Evolutionary conservation across 345 rosid genomes (phyloP).

Genomic region (Carallia brachiata): DNA sequence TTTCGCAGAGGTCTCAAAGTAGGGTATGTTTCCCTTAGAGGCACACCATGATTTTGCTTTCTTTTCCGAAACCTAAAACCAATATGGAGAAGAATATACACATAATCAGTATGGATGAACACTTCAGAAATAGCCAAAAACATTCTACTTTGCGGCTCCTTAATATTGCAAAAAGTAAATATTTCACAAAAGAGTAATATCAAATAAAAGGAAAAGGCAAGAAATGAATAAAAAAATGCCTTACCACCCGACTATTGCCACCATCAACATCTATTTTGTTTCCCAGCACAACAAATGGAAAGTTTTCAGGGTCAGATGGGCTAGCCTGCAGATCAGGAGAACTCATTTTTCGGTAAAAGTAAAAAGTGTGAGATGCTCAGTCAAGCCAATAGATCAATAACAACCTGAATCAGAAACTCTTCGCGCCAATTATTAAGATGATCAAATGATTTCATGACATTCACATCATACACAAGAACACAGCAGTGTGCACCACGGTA

Average conservation of each 20-base stretch:
- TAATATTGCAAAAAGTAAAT: background rate
- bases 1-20: slow-evolving; percentile 89
- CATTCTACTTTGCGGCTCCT: background rate
- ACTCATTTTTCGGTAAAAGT: background rate
- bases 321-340: slow-evolving; percentile 53
- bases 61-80: slow-evolving; percentile 75
- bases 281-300: slow-evolving; percentile 2
- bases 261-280: slow-evolving; percentile 5
- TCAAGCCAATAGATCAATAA: slow-evolving; percentile 1
- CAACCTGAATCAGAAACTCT: slow-evolving; percentile 47
- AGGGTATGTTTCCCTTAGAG: slow-evolving; percentile 84
- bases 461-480: slow-evolving; percentile 89
- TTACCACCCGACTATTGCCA: slow-evolving; percentile 64
- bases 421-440: slow-evolving; percentile 51
- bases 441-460: slow-evolving; percentile 50
- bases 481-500: slow-evolving; percentile 84
- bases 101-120: background rate
- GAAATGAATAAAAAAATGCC: slow-evolving; percentile 13
- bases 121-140: background rate
- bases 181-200: background rate
- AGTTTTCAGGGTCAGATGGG: slow-evolving; percentile 78
- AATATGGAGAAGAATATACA: background rate
- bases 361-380: background rate
- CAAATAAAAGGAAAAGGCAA: background rate
- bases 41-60: slow-evolving; percentile 96